These are phyloP conservation scores for Podosphaera fusca DNA, from an alignment of 2,329 filamentous ascomycete genomes.

Conservation along the genomic window DNA sequence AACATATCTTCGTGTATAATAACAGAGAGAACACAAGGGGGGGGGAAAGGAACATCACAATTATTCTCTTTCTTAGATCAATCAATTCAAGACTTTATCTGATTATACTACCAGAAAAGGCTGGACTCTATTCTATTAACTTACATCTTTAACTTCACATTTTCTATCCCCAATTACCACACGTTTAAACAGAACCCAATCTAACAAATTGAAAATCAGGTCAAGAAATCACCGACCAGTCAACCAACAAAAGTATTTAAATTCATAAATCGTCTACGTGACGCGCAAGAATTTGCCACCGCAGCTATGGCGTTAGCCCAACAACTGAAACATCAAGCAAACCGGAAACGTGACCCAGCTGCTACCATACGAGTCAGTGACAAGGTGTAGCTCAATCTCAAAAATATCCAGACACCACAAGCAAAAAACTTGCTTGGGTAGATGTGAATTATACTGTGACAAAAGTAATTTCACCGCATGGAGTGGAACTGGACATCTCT, in stretches of 20 bases:
- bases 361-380: not conserved
- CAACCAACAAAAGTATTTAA: too few relatives aligned
- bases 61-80: too few relatives aligned
- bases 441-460: not conserved
- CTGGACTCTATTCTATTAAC: too few relatives aligned
- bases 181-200: not conserved
- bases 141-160: too few relatives aligned
- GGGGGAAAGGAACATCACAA: too few relatives aligned
- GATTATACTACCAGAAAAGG: too few relatives aligned
- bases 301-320: not conserved
- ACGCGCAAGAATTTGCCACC: not conserved
- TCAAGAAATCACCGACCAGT: not conserved
- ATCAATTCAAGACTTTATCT: too few relatives aligned
- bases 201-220: not conserved
- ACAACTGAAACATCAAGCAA: not conserved
- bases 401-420: not conserved
- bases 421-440: not conserved
- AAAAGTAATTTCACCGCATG: not conserved
- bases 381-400: not conserved
- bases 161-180: too few relatives aligned
- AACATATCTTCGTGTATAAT: too few relatives aligned
- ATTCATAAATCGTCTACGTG: not conserved
- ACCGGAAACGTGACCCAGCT: not conserved
- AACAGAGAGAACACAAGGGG: too few relatives aligned
- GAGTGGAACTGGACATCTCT: not conserved